These are phyloP conservation scores for Baudoinia panamericana DNA, from an alignment of 495 filamentous ascomycete genomes.

Conservation along the genomic window DNA sequence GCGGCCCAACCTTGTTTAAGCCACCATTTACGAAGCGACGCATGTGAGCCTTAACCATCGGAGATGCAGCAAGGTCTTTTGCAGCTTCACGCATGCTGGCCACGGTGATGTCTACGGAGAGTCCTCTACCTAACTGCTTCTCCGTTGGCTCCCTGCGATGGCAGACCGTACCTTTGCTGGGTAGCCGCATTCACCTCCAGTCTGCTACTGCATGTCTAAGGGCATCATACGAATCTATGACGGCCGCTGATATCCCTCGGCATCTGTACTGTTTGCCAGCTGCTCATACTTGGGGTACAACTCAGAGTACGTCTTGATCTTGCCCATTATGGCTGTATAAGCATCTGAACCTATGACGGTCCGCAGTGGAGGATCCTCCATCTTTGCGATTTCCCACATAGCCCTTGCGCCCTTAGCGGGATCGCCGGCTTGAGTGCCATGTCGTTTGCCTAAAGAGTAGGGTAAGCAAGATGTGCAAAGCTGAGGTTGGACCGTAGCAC, in stretches of 20 bases:
- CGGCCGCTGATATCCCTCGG: constrained; percentile 26
- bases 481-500: not conserved
- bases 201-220: too few relatives aligned
- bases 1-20: too few relatives aligned
- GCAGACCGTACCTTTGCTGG: too few relatives aligned
- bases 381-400: constrained; percentile 37
- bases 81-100: too few relatives aligned
- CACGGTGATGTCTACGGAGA: too few relatives aligned
- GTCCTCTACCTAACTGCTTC: too few relatives aligned
- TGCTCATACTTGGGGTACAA: constrained; percentile 35
- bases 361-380: constrained; percentile 35
- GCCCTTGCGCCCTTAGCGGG: constrained; percentile 33
- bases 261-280: constrained; percentile 34
- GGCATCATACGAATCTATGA: too few relatives aligned
- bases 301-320: constrained; percentile 32
- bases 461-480: not conserved
- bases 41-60: too few relatives aligned
- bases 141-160: too few relatives aligned
- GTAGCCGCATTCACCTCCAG: too few relatives aligned
- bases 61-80: too few relatives aligned
- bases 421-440: constrained; percentile 35
- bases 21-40: too few relatives aligned
- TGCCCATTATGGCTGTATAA: constrained; percentile 30
- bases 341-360: constrained; percentile 36
- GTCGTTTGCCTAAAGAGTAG: constrained; percentile 3